Evolutionary conservation across 306 rosid genomes (phyloP), one percentile per base, ranked within the genome.

Genomic region (Lathyrus sativus): DNA sequence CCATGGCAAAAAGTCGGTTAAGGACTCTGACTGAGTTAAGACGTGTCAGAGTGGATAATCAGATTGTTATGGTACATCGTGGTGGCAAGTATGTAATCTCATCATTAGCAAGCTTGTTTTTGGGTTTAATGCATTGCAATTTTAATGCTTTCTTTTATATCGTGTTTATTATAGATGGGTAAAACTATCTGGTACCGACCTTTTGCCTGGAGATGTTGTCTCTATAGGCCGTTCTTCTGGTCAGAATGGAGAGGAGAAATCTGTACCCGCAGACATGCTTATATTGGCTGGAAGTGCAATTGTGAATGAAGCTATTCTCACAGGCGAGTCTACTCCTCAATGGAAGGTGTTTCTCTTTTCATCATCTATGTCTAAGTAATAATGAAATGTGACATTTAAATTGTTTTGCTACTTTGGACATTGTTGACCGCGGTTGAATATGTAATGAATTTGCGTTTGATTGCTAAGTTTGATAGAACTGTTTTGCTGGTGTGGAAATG

Each of bases 261-360:
- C 92, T 80, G 97, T 90, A 75, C 95, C 99, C 24, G 99, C 97
- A 49, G 99, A 95, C 84, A 90, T 95, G 99, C 97, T 95, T 75
- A 72, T 95, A 67, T 87, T 95, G 83, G 95, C 97, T 68, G 99
- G 99, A 76, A 95, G 86, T 77, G 96, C 89, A 37, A 95, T 95
- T 78, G 99, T 80, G 69, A 95, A 95, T 72, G 99, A 95, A 80
- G 99, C 97, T 70, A 90, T 95, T 81, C 99, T 95, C 77, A 95
- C 99, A 43, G 99, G 99, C 84, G 99, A 95, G 88, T 95, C 99
- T 71, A 95, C 99, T 42, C 99, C 97, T 50, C 99, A 95, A 68
- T 95, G 99, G 99, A 95, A 95, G 99, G 97, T 95, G 86, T 73
- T 74, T 63, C 75, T 63, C 81, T 62, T 74, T 68, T 78, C 88